Evolutionary conservation across 768 basidiomycete species (phyloP), one percentile per base, ranked within the genome.

Genomic region (Cystobasidium ongulense): DNA sequence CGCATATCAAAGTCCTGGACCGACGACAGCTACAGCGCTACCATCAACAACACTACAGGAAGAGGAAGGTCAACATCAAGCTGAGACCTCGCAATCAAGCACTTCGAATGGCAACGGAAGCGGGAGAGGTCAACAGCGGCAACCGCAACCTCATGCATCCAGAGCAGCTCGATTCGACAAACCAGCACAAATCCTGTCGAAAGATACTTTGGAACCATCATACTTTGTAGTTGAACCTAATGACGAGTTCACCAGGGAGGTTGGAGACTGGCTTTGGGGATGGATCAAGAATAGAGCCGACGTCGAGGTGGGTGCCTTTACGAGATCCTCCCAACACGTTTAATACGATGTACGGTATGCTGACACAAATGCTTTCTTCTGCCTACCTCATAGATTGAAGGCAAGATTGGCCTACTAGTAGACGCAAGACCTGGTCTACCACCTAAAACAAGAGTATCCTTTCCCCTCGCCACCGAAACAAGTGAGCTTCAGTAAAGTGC

Each of bases 221-320:
- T 91, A 94, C 76, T 86, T 96, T 33, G 90, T 89, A 66, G 88
- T 92, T 63, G 92, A 94, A 79, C 92, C 92, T 1, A 83, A 91
- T 35, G 93, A 96, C 81, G 93, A 95, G 79, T 93, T 96, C 80
- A 92, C 92, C 80, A 87, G 87, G 80, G 90, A 92, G 80, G 85
- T 96, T 71, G 92, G 91, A 41, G 91, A 95, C 82, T 96, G 91
- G 81, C 83, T 94, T n/a, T 80, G 80, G 78, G 70, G 71, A 87
- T 86, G 86, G 38, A 84, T 84, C 38, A 78, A 80, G 13, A 74
- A 75, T n/a, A 72, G 76, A 75, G 78, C 80, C 21, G 80, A 82
- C 41, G 85, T 95, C 29, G 93, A 95, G 83, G 89, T 81, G 53
- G 36, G 80, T 76, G 1, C 10, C 33, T 13, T 18, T 7, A 71